phyloP scores from a whole-genome alignment of 78 protist genomes.

The Dictyostelium citrinum region DNA sequence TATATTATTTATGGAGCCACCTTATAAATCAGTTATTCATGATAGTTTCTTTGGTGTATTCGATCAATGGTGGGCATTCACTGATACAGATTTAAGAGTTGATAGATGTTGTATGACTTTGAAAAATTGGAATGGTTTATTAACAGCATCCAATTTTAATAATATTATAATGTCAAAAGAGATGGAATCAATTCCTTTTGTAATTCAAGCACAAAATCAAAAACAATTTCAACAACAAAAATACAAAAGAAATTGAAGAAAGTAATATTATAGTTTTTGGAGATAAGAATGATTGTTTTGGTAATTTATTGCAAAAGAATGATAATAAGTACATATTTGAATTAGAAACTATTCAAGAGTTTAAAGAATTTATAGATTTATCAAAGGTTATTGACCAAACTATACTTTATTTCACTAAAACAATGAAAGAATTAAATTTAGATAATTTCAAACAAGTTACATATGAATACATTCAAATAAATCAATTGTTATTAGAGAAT shows the following conservation, averaged over 20 bases:
- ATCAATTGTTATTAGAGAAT: no score
- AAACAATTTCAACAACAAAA: neutral
- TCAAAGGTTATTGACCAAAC: no score
- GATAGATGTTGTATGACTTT: neutral
- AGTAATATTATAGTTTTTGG: neutral
- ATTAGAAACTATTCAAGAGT: neutral
- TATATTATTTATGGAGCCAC: neutral
- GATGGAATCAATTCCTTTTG: neutral
- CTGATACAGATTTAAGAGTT: neutral
- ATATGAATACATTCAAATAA: no score
- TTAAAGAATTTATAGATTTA: neutral
- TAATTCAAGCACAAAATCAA: neutral
- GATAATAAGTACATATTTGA: no score
- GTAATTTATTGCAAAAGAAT: no score
- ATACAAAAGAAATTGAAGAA: no score
- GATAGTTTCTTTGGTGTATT: neutral
- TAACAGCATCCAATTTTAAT: neutral
- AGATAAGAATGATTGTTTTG: neutral
- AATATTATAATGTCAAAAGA: neutral
- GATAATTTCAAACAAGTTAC: no score
- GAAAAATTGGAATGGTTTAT: neutral
- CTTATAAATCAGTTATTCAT: no score
- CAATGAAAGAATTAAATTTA: no score
- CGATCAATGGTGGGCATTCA: neutral
- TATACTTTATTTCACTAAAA: no score